These are phyloP conservation scores for Cryptosporidium parvum DNA, from an alignment of 169 alveolate species.

Conservation along the genomic window DNA sequence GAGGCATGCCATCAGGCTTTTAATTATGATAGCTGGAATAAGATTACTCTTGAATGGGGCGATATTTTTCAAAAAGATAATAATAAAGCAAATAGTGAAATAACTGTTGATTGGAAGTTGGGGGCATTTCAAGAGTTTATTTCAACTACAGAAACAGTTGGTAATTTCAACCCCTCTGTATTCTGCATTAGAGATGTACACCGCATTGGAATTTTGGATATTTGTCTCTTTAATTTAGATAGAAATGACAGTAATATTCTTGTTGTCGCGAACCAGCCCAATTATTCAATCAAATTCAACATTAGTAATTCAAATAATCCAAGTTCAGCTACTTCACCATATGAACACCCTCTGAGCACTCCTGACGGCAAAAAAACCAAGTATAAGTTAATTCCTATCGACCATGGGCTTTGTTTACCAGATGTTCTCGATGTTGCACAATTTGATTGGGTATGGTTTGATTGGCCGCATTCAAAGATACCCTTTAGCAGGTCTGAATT, in stretches of 20 bases:
- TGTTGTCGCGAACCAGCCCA: constrained; percentile 84
- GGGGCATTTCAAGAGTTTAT: constrained; percentile 91
- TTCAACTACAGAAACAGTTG: constrained; percentile 92
- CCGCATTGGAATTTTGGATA: constrained; percentile 95
- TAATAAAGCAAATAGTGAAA: constrained; percentile 52
- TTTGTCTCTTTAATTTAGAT: constrained; percentile 96
- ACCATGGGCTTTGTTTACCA: constrained; percentile 97
- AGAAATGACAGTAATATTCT: constrained; percentile 97
- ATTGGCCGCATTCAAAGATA: constrained; percentile 95
- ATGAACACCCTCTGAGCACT: constrained; percentile 76
- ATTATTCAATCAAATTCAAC: constrained; percentile 43
- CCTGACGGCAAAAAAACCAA: constrained; percentile 82
- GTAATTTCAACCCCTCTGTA: constrained; percentile 92
- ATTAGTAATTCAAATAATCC: not conserved
- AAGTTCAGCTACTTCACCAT: constrained; percentile 8
- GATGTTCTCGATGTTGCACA: constrained; percentile 96
- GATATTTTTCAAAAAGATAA: constrained; percentile 56
- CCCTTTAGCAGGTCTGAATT: constrained; percentile 88
- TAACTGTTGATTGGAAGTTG: constrained; percentile 86
- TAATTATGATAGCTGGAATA: constrained; percentile 82
- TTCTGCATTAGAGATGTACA: constrained; percentile 96
- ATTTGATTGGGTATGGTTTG: constrained; percentile 97
- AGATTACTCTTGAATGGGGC: constrained; percentile 51
- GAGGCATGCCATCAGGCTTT: constrained; percentile 95
- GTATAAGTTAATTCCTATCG: constrained; percentile 96